Percentiles rank a stretch among this genome's conserved stretches.
These are phyloP conservation scores for Tolypocladium paradoxum DNA, from an alignment of 2,329 filamentous ascomycete genomes.

Conservation along the genomic window DNA sequence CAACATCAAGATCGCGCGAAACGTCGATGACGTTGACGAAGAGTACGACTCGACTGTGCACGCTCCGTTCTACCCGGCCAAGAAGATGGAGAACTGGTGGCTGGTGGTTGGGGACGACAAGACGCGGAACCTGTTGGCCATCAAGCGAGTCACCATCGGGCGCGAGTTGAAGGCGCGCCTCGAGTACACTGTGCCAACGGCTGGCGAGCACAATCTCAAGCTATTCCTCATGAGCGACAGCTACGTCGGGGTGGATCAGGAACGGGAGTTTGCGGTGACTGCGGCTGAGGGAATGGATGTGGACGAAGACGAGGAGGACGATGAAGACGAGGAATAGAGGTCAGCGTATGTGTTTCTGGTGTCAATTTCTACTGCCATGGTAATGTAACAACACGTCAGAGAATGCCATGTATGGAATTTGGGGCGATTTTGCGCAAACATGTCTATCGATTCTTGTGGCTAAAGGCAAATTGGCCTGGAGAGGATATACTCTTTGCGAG, in stretches of 20 bases:
- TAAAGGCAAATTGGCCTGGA: conserved; percentile 8
- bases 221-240: conserved; percentile 95
- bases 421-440: neutral
- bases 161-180: conserved; percentile 67
- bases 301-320: conserved; percentile 74
- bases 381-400: neutral
- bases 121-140: conserved; percentile 76
- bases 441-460: neutral
- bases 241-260: conserved; percentile 95
- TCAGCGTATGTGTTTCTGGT: neutral
- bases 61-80: conserved; percentile 83
- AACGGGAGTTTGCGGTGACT: conserved; percentile 74
- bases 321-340: conserved; percentile 33
- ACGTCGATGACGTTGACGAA: conserved; percentile 57
- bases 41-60: conserved; percentile 78
- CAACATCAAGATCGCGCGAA: conserved; percentile 74
- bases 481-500: conserved; percentile 13
- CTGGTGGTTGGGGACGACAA: conserved; percentile 88
- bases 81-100: conserved; percentile 99
- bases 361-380: neutral
- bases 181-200: conserved; percentile 77
- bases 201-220: conserved; percentile 79
- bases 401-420: neutral
- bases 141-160: conserved; percentile 87
- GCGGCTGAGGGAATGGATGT: conserved; percentile 93